These are phyloP conservation scores for Xerocomellus intermedius DNA, from an alignment of 768 basidiomycete species.

Conservation along the genomic window DNA sequence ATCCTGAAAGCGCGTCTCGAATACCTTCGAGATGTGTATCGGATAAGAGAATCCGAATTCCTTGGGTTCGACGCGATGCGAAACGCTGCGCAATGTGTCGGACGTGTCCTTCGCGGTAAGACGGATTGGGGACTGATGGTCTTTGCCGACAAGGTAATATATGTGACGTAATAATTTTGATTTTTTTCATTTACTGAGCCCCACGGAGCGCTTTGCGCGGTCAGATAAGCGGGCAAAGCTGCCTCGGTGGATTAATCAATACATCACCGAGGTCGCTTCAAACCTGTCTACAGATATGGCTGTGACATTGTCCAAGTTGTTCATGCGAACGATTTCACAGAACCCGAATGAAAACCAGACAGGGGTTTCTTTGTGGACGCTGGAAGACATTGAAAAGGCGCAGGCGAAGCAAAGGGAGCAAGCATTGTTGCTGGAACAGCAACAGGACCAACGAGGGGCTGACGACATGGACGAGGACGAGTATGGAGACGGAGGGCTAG, in stretches of 20 bases:
- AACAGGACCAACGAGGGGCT: conserved; percentile 21
- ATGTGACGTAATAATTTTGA: neutral
- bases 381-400: conserved; percentile 86
- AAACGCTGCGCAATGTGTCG: conserved; percentile 98
- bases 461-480: conserved; percentile 50
- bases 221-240: conserved; percentile 94
- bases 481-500: conserved; percentile 65
- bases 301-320: conserved; percentile 87
- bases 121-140: conserved; percentile 99
- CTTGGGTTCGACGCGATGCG: conserved; percentile 99
- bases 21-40: conserved; percentile 96
- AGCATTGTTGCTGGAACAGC: conserved; percentile 44
- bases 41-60: conserved; percentile 98
- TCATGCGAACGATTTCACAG: conserved; percentile 98
- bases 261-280: conserved; percentile 97
- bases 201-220: conserved; percentile 79
- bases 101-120: conserved; percentile 95
- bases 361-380: conserved; percentile 90
- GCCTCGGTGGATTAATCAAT: conserved; percentile 98
- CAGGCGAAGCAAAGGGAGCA: conserved; percentile 79
- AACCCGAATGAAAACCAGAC: conserved; percentile 96
- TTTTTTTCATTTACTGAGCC: neutral
- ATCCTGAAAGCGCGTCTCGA: conserved; percentile 97
- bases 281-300: conserved; percentile 99
- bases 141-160: conserved; percentile 93